A percentile compares a stretch with the other conserved stretches of the same genome.
phyloP scores from a whole-genome alignment of 768 basidiomycete genomes.

The Tulasnella sp. region DNA sequence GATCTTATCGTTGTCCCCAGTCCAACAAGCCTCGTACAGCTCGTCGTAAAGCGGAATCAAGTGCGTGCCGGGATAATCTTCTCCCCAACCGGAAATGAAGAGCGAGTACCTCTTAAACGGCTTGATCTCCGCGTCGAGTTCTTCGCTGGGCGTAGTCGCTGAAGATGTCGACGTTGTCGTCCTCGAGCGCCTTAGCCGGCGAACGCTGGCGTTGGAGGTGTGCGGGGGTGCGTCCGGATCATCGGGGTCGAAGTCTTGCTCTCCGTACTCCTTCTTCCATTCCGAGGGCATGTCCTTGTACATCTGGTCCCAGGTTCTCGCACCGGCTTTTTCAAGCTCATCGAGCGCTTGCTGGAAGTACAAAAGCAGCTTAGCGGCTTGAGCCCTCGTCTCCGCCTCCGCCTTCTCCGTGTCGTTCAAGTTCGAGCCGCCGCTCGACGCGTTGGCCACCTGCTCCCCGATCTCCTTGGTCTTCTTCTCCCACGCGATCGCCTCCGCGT shows the following conservation, averaged over 20 bases:
- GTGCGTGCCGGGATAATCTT: slow-evolving; percentile 22
- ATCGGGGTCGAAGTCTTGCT: slow-evolving; percentile 23
- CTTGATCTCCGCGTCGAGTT: background rate
- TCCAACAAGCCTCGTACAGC: slow-evolving; percentile 44
- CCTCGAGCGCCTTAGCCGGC: background rate
- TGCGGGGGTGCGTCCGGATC: background rate
- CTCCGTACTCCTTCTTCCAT: slow-evolving; percentile 19
- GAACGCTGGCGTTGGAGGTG: background rate
- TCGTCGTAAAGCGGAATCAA: slow-evolving; percentile 36
- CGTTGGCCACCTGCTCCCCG: background rate
- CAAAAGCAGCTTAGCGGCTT: slow-evolving; percentile 24
- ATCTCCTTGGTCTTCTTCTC: background rate
- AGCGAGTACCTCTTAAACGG: background rate
- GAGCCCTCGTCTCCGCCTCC: slow-evolving; percentile 4
- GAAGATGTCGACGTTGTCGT: too few species aligned
- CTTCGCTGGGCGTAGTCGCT: too few species aligned
- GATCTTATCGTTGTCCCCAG: slow-evolving; percentile 40
- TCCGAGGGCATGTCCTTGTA: slow-evolving; percentile 23
- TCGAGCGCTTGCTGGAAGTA: slow-evolving; percentile 27
- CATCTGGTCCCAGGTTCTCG: slow-evolving; percentile 35
- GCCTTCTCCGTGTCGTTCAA: background rate
- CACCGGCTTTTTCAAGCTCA: slow-evolving; percentile 26
- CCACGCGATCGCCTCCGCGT: background rate
- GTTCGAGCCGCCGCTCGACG: background rate
- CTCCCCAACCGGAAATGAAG: background rate